Conservation (phyloP, 2,329 filamentous ascomycete species). For the Penicillium sp. region DNA sequence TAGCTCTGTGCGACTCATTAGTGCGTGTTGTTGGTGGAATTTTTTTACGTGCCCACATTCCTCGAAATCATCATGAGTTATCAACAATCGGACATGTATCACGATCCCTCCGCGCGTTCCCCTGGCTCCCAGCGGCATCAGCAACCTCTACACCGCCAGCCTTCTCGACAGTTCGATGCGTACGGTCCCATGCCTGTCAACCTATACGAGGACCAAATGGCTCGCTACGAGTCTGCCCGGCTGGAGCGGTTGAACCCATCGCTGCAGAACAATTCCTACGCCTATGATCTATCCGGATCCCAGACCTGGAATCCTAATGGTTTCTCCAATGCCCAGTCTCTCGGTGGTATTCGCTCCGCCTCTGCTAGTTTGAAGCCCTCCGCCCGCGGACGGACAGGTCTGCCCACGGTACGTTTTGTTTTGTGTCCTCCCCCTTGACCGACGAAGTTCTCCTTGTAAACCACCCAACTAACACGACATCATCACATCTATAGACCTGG, state of each 20-base stretch:
- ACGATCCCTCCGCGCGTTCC: slow-evolving; percentile 65
- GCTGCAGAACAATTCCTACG: slow-evolving; percentile 55
- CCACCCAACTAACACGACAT: not conserved
- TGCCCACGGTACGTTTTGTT: slow-evolving; percentile 63
- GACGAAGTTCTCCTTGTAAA: not conserved
- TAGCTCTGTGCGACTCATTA: slow-evolving; percentile 2
- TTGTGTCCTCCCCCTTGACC: not conserved
- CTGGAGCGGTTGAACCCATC: slow-evolving; percentile 56
- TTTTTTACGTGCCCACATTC: slow-evolving; percentile 31
- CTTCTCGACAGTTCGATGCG: slow-evolving; percentile 72
- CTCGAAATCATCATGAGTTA: slow-evolving; percentile 33
- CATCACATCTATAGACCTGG: slow-evolving; percentile 50
- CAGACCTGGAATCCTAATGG: slow-evolving; percentile 76
- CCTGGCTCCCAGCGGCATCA: slow-evolving; percentile 66
- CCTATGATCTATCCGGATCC: slow-evolving; percentile 63
- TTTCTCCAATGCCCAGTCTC: slow-evolving; percentile 60
- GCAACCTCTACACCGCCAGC: slow-evolving; percentile 62
- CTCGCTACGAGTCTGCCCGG: slow-evolving; percentile 52
- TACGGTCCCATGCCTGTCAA: slow-evolving; percentile 62
- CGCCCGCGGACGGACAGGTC: slow-evolving; percentile 53
- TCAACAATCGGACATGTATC: slow-evolving; percentile 53
- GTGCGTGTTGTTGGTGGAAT: slow-evolving; percentile 22
- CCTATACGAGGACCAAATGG: slow-evolving; percentile 66
- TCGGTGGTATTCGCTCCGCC: slow-evolving; percentile 59
- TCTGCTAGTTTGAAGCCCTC: slow-evolving; percentile 54